Base-by-base conservation (phyloP, 305 asterid genomes). In the Fraxinus nigra region DNA sequence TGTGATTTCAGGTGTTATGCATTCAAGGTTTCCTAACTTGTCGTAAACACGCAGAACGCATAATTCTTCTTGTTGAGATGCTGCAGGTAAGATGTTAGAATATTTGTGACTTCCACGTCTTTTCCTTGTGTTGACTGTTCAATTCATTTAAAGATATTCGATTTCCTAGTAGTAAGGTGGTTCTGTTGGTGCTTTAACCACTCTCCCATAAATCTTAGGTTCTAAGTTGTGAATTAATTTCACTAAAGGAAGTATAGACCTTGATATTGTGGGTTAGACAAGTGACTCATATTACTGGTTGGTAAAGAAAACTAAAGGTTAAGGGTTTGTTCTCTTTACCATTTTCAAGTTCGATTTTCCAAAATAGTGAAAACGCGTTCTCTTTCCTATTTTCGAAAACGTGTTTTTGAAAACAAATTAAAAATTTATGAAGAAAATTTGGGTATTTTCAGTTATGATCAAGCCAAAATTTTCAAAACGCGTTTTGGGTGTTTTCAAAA, bases 41-140 rank as follows among this genome's bases (percentile, higher is more conserved):
- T 80, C 97, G 99, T 76, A 95, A 95, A 87, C 99, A 95, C 59
- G 98, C 98, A 16, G 99, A 95, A 87, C 95, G 97, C 76, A 92
- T 95, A 84, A 95, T 95, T 89, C 98, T 95, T 86, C 98, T 95
- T 80, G 98, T 95, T 82, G 98, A 95, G 92, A 95, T 95, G 98
- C 90, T 95, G 88, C 98, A 93, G 98, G 99, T 93, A 83, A 87
- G 43, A 59, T 24, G 11, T 10, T 54, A 11, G 14, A 26, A 43
- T 72, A 3, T 76, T 74, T 51, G 37, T 56, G 48, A 61, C 18
- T 14, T 46, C 7, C 77, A 35, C 28, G 72, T 63, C 34, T 84
- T 51, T 30, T 54, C 18, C 28, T 30, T 20, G 8, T 70, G 72
- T 37, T 74, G 54, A 75, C 74, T 75, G 77, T 67, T 61, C 59